Evolutionary conservation across 2,329 filamentous ascomycete genomes (phyloP), one percentile per base, ranked within the genome.

Genomic region (Colletotrichum sp.): DNA sequence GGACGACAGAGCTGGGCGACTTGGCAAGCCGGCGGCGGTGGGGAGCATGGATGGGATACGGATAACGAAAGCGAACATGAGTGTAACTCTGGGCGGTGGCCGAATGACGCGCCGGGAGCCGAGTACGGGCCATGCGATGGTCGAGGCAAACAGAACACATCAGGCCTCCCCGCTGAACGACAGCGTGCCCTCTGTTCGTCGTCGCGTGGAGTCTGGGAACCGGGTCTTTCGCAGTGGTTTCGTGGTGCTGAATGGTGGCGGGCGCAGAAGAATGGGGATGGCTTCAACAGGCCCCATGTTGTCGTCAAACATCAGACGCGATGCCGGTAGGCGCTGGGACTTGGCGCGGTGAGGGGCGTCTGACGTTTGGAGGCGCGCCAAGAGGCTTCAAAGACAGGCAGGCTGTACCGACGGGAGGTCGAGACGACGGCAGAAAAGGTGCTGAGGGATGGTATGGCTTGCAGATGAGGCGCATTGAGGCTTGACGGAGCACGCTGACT

Each of bases 301-400:
- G 64, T 73, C 36, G 64, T 36, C 30, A 52, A 62, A 48, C 56
- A 65, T 75, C 43, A 72, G 73, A 67, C 34, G 69, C 64, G 64
- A 34, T 68, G 27, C 39, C 9, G 27, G 62, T 43, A 73, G 39
- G 22, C 64, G 70, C 64, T 39, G 73, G 62, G 56, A 36, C 73
- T 72, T 75, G 73, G 73, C 73, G 34, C 32, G 43, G 56, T 36
- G 69, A 36, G 43, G 58, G 69, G 62, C 73, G 56, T 64, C 61
- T 62, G 69, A 64, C 43, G 73, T 67, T 55, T 48, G 56, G 62
- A 43, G 10, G 71, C n/a, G 69, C 69, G 69, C 69, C 69, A 72
- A 75, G 73, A 27, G 36, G 64, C 55, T 68, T 65, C 43, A 16
- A 25, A 55, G 22, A 28, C 55, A 48, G 73, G 69, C 73, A 72